These are phyloP conservation scores for Epichloe festucae DNA, from an alignment of 2,329 filamentous ascomycete genomes.

Conservation along the genomic window DNA sequence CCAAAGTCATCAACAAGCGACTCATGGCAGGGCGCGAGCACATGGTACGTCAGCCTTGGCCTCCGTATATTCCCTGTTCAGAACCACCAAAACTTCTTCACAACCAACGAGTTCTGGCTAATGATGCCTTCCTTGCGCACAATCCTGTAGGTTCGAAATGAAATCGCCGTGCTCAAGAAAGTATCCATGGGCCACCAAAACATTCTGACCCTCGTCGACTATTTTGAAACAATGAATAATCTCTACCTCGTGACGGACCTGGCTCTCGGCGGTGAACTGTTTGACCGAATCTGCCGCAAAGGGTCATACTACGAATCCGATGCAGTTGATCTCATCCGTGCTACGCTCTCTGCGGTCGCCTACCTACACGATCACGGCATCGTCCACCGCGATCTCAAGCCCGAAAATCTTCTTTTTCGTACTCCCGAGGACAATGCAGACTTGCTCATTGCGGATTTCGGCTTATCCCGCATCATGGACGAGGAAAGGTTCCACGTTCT, in stretches of 20 bases:
- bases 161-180: slow-evolving; percentile 92
- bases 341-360: slow-evolving; percentile 90
- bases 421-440: slow-evolving; percentile 97
- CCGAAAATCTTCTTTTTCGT: slow-evolving; percentile 91
- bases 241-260: slow-evolving; percentile 96
- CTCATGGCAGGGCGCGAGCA: slow-evolving; percentile 96
- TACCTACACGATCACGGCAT: slow-evolving; percentile 98
- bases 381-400: slow-evolving; percentile 94
- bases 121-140: background rate
- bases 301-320: slow-evolving; percentile 98
- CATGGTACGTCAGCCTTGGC: slow-evolving; percentile 53
- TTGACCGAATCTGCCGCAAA: slow-evolving; percentile 97
- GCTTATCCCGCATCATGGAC: slow-evolving; percentile 93
- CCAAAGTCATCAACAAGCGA: slow-evolving; percentile 98
- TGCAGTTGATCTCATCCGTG: slow-evolving; percentile 86
- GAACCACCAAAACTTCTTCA: background rate
- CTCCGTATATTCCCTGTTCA: background rate
- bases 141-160: slow-evolving; percentile 66
- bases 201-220: slow-evolving; percentile 93
- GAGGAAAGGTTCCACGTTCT: slow-evolving; percentile 96
- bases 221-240: slow-evolving; percentile 99
- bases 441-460: slow-evolving; percentile 93
- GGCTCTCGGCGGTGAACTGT: slow-evolving; percentile 88
- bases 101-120: background rate
- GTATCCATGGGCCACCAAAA: slow-evolving; percentile 99